Conservation (phyloP, 192 early-diverging fungal species). For the Backusella morwellensis region DNA sequence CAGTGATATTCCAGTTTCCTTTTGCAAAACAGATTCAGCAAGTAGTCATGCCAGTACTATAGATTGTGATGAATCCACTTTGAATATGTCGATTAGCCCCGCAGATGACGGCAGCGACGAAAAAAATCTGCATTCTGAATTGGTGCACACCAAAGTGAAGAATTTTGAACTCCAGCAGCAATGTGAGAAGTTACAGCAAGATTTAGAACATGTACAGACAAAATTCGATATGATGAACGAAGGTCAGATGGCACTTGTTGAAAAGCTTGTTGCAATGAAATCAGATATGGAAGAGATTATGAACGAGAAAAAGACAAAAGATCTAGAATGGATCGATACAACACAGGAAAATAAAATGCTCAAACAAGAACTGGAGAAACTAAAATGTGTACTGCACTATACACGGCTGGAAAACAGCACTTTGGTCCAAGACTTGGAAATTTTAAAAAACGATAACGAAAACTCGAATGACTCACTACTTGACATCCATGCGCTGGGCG, state of each 20-base stretch:
- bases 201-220: slow-evolving; percentile 23
- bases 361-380: slow-evolving; percentile 18
- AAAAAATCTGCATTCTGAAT: slow-evolving; percentile 10
- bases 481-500: neutral
- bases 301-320: slow-evolving; percentile 10
- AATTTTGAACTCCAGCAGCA: slow-evolving; percentile 35
- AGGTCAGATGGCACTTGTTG: slow-evolving; percentile 29
- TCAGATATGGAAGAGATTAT: slow-evolving; percentile 23
- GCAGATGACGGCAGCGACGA: neutral
- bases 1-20: neutral
- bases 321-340: neutral
- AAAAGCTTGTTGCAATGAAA: slow-evolving; percentile 28
- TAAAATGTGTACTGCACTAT: neutral
- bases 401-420: neutral
- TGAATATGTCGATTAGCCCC: neutral
- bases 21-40: neutral
- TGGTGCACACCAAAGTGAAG: slow-evolving; percentile 29
- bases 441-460: neutral
- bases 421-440: neutral
- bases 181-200: slow-evolving; percentile 17
- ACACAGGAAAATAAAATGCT: slow-evolving; percentile 31
- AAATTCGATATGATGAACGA: slow-evolving; percentile 32
- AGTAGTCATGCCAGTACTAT: neutral
- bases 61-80: neutral
- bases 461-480: neutral